Base-by-base conservation (phyloP, 2,329 filamentous ascomycete genomes). In the Cordyceps fumosorosea region DNA sequence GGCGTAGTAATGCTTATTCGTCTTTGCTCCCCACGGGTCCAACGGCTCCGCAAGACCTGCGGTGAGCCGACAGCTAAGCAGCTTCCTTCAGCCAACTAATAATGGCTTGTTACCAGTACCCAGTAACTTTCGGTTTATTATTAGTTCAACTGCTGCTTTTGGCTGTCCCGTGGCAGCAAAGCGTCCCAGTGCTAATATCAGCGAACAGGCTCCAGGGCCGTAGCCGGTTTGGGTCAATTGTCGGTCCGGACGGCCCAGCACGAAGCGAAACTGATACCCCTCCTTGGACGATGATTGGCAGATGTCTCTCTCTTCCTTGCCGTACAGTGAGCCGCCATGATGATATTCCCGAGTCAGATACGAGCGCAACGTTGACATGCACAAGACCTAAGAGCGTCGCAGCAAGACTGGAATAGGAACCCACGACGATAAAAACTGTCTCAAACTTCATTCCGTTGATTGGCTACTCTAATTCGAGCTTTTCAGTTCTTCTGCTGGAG, bases 21-120 rank as follows among this genome's bases (percentile, higher is more conserved):
- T 51, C 56, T 59, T 34, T 26, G 22, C 26, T 26, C 16, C 24
- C 24, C 42, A 12, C 37, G 26, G 50, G 18, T 53, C 29, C 32
- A 50, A 48, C 44, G 56, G 56, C 56, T 59, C 56, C 47, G 56
- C 56, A 53, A 45, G 37, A 60, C 56, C 48, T 60, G 47, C 48
- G 56, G 56, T 60, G 48, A 60, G 56, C 29, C 22, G 22, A 26
- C 11, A 16, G 22, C 45, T 47, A 22, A 5, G n/a, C 44, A 51
- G 56, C 47, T 29, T 51, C 20, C 29, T 29, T 3, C n/a, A 47
- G 45, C 54, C 40, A 44, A 44, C 16, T n/a, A 44, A 3, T 44
- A n/a, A 37, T 29, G 29, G 8, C 34, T 37, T 37, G 34, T 32
- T 32, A 32, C 8, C 29, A 32, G 29, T 32, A 32, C 29, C 45